Evolutionary conservation across 768 basidiomycete genomes (phyloP).

Genomic region (Sarcodon aspratus): DNA sequence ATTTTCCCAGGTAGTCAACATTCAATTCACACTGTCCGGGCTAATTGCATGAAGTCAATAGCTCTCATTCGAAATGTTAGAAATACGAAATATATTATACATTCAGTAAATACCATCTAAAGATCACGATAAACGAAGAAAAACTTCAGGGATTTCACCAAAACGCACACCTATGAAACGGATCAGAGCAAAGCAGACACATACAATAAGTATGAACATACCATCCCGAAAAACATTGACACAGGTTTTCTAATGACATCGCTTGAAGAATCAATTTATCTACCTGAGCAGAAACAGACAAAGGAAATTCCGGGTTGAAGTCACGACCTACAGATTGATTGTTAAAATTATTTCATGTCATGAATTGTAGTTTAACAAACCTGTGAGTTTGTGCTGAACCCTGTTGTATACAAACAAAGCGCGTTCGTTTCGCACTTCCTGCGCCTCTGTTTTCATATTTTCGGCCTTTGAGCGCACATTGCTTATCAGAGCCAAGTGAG

Average conservation of each 20-base stretch:
- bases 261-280: constrained; percentile 90
- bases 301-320: constrained; percentile 73
- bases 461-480: not conserved
- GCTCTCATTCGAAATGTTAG: too few species aligned
- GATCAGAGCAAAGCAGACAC: not conserved
- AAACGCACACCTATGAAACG: not conserved
- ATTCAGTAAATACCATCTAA: not conserved
- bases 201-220: constrained; percentile 19
- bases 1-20: too few species aligned
- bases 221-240: constrained; percentile 97
- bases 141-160: too few species aligned
- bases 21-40: not conserved
- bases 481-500: not conserved
- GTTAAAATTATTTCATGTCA: not conserved
- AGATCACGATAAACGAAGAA: not conserved
- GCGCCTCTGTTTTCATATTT: constrained; percentile 33
- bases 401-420: constrained; percentile 90
- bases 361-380: constrained; percentile 24
- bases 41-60: not conserved
- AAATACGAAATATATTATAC: not conserved
- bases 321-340: constrained; percentile 55
- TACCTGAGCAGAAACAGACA: constrained; percentile 78
- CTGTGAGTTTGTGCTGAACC: constrained; percentile 90
- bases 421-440: constrained; percentile 84
- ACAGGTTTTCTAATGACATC: constrained; percentile 88